A percentile compares a stretch with the other conserved stretches of the same genome.
Evolutionary conservation across 306 rosid genomes (phyloP).

Genomic region (Lagenaria siceraria): DNA sequence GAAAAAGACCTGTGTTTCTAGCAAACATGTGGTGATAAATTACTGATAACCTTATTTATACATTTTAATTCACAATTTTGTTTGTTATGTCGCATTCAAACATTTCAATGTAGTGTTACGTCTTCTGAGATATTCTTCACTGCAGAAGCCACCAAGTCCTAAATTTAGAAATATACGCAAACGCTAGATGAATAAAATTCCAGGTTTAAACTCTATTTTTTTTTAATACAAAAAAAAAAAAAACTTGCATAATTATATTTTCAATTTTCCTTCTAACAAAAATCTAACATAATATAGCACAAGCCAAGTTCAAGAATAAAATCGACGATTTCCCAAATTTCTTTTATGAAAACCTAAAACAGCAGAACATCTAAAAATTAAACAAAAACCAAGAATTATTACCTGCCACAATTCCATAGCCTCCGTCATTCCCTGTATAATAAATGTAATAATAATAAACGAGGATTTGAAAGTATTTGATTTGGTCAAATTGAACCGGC

Average conservation of each 20-base stretch:
- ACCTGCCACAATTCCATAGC: not conserved
- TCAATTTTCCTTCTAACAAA: not conserved
- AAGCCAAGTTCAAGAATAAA: not conserved
- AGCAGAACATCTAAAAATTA: not conserved
- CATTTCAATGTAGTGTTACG: not conserved
- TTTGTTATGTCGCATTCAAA: not conserved
- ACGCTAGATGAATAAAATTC: too few relatives aligned
- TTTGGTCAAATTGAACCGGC: not conserved
- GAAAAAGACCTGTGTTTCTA: not conserved
- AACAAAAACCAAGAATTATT: not conserved
- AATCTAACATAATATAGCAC: not conserved
- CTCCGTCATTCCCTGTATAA: not conserved
- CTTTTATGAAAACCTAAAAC: not conserved
- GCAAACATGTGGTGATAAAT: not conserved
- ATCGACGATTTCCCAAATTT: not conserved
- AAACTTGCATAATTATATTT: not conserved
- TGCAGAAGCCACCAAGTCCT: not conserved
- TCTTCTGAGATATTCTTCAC: not conserved
- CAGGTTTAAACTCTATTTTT: too few relatives aligned
- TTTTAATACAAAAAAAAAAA: too few relatives aligned
- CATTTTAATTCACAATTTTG: not conserved
- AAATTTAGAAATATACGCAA: too few relatives aligned
- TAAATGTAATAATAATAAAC: not conserved
- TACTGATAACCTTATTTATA: not conserved
- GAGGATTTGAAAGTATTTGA: not conserved